These are phyloP conservation scores for Colletotrichum horii DNA, from an alignment of 2,329 filamentous ascomycete genomes.

Conservation along the genomic window DNA sequence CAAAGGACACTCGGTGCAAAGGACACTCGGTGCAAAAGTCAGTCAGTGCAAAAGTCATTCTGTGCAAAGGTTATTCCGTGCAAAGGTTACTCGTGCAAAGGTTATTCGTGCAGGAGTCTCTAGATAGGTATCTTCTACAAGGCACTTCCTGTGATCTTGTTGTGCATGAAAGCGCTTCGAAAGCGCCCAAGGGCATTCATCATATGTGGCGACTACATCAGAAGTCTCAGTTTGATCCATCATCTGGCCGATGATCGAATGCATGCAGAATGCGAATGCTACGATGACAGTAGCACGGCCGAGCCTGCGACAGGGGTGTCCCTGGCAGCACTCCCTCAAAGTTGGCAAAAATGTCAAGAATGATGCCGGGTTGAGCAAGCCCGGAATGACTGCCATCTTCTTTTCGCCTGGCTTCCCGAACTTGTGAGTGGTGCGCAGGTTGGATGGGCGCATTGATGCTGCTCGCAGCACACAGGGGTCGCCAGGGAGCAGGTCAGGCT, in stretches of 20 bases:
- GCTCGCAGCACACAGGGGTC: background rate
- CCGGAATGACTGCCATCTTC: background rate
- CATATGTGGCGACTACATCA: background rate
- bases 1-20: no score
- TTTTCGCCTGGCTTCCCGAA: background rate
- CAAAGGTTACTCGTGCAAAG: no score
- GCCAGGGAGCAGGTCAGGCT: background rate
- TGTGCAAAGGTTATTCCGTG: no score
- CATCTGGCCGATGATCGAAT: background rate
- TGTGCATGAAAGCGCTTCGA: background rate
- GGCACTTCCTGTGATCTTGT: background rate
- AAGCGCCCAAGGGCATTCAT: background rate
- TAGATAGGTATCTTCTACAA: background rate
- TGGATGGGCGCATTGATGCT: background rate
- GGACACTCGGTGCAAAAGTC: no score
- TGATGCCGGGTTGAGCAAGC: background rate
- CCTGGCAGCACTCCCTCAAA: background rate
- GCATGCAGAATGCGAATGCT: background rate
- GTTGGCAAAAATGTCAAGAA: background rate
- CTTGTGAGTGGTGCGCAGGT: background rate
- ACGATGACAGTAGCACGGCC: background rate
- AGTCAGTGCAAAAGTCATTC: no score
- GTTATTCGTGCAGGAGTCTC: background rate
- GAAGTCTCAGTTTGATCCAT: background rate
- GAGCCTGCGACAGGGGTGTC: background rate